Conservation (phyloP, 2,329 filamentous ascomycete genomes). For the Penicillium sp. region DNA sequence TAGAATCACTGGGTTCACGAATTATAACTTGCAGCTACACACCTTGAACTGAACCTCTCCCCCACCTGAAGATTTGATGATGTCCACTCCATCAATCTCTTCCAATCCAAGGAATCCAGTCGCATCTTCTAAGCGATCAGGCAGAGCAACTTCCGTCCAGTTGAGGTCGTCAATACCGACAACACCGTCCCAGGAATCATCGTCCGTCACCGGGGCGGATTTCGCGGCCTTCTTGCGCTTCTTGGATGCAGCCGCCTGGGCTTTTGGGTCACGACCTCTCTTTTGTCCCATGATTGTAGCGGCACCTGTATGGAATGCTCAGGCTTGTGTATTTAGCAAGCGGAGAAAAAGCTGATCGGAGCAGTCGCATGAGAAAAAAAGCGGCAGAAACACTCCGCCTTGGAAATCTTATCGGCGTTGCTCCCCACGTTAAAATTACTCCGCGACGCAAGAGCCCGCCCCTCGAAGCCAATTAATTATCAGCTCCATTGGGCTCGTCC, state of each 20-base stretch:
- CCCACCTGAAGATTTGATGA: slow-evolving; percentile 68
- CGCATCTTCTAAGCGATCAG: slow-evolving; percentile 82
- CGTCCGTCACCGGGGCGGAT: slow-evolving; percentile 17
- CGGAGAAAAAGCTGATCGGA: slow-evolving; percentile 19
- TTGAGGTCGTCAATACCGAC: slow-evolving; percentile 56
- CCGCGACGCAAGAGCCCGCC: slow-evolving; percentile 9
- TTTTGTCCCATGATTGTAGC: slow-evolving; percentile 41
- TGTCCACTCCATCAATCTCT: slow-evolving; percentile 86
- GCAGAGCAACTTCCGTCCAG: slow-evolving; percentile 68
- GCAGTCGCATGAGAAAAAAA: slow-evolving; percentile 39
- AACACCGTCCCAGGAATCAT: slow-evolving; percentile 32
- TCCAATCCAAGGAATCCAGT: slow-evolving; percentile 92
- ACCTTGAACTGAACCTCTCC: slow-evolving; percentile 51
- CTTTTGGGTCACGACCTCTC: slow-evolving; percentile 39
- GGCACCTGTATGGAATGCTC: slow-evolving; percentile 1
- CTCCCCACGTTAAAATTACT: slow-evolving; percentile 36
- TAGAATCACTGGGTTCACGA: background rate
- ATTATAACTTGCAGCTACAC: slow-evolving; percentile 12
- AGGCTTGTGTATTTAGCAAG: slow-evolving; percentile 8
- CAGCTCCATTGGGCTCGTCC: background rate
- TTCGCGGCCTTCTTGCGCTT: slow-evolving; percentile 42
- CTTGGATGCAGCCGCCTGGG: slow-evolving; percentile 33
- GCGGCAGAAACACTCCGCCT: slow-evolving; percentile 40
- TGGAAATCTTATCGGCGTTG: slow-evolving; percentile 39
- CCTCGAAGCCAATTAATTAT: slow-evolving; percentile 1